Evolutionary conservation across 2,329 filamentous ascomycete genomes (phyloP).

Genomic region (Aspergillus alliaceus): DNA sequence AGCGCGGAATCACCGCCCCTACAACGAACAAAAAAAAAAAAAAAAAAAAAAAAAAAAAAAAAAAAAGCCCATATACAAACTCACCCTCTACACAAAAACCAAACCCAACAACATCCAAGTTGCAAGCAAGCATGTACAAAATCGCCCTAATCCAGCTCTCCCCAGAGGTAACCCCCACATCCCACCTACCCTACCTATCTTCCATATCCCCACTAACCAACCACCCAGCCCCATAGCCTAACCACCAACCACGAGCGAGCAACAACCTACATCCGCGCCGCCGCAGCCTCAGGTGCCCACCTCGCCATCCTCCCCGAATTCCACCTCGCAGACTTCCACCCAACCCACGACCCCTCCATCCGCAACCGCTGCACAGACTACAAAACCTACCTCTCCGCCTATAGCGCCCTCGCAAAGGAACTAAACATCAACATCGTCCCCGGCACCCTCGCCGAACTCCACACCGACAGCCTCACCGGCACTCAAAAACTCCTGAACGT

Average conservation of each 20-base stretch:
- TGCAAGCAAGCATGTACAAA: not conserved
- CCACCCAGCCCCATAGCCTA: not conserved
- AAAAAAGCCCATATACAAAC: not conserved
- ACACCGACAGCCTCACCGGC: not conserved
- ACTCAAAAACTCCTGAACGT: not conserved
- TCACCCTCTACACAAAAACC: not conserved
- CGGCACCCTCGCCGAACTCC: not conserved
- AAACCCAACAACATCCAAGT: too few relatives aligned
- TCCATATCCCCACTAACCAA: too few relatives aligned
- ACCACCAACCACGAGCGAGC: not conserved
- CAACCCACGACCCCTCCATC: conserved; percentile 51
- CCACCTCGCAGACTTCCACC: conserved; percentile 51
- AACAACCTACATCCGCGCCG: conserved; percentile 45
- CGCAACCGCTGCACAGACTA: conserved; percentile 12
- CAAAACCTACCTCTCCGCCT: not conserved
- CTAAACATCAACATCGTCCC: not conserved
- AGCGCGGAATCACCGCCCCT: not conserved
- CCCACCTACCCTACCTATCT: too few relatives aligned
- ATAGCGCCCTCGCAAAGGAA: not conserved
- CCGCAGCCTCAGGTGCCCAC: conserved; percentile 48
- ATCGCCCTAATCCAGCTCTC: not conserved
- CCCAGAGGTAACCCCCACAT: not conserved
- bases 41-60: not conserved
- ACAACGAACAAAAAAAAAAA: not conserved
- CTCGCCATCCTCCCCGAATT: conserved; percentile 61